A percentile compares a stretch with the other conserved stretches of the same genome.
Conservation (phyloP, 2,329 filamentous ascomycete species). For the Aquanectria penicillioides region DNA sequence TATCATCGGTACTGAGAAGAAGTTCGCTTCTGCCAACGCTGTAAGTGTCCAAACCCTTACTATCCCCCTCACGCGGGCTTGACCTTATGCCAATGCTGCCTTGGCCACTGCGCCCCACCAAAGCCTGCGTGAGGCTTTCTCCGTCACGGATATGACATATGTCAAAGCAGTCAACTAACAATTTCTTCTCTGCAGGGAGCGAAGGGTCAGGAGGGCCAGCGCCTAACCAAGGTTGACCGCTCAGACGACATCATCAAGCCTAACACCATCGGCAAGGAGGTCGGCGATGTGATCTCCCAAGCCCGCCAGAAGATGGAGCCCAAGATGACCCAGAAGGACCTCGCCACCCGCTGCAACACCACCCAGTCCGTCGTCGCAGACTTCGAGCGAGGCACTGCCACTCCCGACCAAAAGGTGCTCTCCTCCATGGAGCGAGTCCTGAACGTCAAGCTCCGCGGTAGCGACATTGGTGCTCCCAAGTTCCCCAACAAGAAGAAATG, state of each 20-base stretch:
- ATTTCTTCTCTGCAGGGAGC: conserved; percentile 34
- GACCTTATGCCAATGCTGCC: neutral
- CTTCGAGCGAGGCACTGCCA: conserved; percentile 82
- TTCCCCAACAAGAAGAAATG: conserved; percentile 76
- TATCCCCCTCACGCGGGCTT: conserved; percentile 4
- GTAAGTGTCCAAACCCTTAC: conserved; percentile 38
- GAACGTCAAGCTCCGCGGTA: conserved; percentile 87
- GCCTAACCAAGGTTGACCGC: conserved; percentile 96
- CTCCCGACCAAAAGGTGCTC: conserved; percentile 87
- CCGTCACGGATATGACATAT: neutral
- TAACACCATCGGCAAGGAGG: conserved; percentile 84
- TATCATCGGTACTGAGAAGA: conserved; percentile 91
- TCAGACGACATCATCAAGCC: conserved; percentile 97
- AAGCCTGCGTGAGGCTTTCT: neutral
- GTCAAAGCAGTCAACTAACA: conserved; percentile 27
- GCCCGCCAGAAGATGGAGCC: conserved; percentile 84
- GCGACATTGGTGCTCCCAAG: conserved; percentile 85
- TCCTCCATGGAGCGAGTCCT: conserved; percentile 82
- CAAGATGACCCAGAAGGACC: conserved; percentile 94
- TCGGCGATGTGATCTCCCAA: conserved; percentile 84
- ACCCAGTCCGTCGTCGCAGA: conserved; percentile 82
- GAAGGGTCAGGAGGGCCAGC: conserved; percentile 78
- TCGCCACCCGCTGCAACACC: conserved; percentile 89
- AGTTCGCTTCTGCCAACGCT: conserved; percentile 78
- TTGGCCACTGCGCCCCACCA: conserved; percentile 6